These are phyloP conservation scores for Botrytis medusae DNA, from an alignment of 2,329 filamentous ascomycete genomes.

Conservation along the genomic window DNA sequence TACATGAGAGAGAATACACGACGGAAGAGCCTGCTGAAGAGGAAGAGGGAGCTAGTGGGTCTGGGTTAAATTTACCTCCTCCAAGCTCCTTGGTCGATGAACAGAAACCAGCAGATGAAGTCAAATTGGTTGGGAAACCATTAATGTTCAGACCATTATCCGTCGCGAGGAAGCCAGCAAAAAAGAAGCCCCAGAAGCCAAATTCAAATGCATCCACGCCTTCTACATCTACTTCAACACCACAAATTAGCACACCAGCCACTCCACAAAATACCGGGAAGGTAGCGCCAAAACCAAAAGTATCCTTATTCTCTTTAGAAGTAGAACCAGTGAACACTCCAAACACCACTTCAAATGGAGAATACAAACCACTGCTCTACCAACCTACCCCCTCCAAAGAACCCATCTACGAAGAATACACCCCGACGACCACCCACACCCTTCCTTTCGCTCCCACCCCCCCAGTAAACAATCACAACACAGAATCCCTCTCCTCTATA, in stretches of 20 bases:
- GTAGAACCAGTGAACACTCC: constrained; percentile 39
- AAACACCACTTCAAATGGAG: constrained; percentile 27
- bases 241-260: constrained; percentile 28
- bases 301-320: constrained; percentile 69
- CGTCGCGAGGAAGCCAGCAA: constrained; percentile 71
- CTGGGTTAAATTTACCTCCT: constrained; percentile 43
- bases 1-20: constrained; percentile 24
- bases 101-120: constrained; percentile 58
- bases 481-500: constrained; percentile 65
- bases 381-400: constrained; percentile 30
- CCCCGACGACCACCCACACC: constrained; percentile 32
- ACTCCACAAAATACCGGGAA: constrained; percentile 21
- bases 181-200: constrained; percentile 53
- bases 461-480: constrained; percentile 33
- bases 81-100: constrained; percentile 53
- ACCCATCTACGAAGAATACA: constrained; percentile 38
- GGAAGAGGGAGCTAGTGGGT: constrained; percentile 31
- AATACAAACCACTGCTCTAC: constrained; percentile 56
- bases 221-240: constrained; percentile 29
- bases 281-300: constrained; percentile 58
- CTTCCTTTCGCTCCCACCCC: constrained; percentile 32
- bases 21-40: constrained; percentile 31
- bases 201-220: constrained; percentile 27
- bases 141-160: constrained; percentile 89
- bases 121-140: constrained; percentile 73